Percentiles rank a stretch among this genome's conserved stretches.
Conservation (phyloP, 495 filamentous ascomycete species). For the Articulospora tetracladia region DNA sequence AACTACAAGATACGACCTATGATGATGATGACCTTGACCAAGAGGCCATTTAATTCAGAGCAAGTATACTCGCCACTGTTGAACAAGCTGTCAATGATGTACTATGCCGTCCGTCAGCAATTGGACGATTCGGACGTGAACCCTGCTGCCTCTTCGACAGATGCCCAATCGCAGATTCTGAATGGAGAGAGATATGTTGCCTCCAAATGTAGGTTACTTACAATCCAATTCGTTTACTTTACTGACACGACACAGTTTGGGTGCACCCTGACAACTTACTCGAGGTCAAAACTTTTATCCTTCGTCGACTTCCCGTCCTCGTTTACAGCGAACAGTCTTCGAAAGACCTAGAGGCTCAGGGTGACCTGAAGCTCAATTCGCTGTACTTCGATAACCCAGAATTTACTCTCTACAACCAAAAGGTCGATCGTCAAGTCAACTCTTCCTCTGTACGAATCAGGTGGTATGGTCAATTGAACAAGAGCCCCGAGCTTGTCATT, state of each 20-base stretch:
- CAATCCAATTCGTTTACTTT: neutral
- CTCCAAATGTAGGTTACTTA: slow-evolving; percentile 64
- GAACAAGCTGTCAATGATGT: slow-evolving; percentile 90
- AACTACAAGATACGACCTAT: slow-evolving; percentile 84
- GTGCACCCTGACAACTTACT: slow-evolving; percentile 91
- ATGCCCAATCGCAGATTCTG: slow-evolving; percentile 36
- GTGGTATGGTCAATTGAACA: slow-evolving; percentile 84
- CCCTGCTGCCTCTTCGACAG: slow-evolving; percentile 23
- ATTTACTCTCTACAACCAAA: slow-evolving; percentile 81
- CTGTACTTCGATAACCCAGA: slow-evolving; percentile 90
- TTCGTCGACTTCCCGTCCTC: slow-evolving; percentile 83
- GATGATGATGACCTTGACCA: slow-evolving; percentile 80
- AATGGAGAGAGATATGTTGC: slow-evolving; percentile 74
- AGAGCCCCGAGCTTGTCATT: slow-evolving; percentile 72
- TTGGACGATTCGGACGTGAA: slow-evolving; percentile 46
- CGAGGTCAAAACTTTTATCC: slow-evolving; percentile 91
- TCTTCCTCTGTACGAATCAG: slow-evolving; percentile 81
- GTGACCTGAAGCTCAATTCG: slow-evolving; percentile 89
- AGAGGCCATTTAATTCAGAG: slow-evolving; percentile 91
- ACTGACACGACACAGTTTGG: slow-evolving; percentile 60
- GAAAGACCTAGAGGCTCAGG: slow-evolving; percentile 70
- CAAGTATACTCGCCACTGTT: slow-evolving; percentile 82
- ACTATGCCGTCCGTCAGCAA: slow-evolving; percentile 84
- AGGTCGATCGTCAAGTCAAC: slow-evolving; percentile 72
- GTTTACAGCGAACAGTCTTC: slow-evolving; percentile 86